Evolutionary conservation across 495 filamentous ascomycete genomes (phyloP).

Genomic region (Lophium mytilinum): DNA sequence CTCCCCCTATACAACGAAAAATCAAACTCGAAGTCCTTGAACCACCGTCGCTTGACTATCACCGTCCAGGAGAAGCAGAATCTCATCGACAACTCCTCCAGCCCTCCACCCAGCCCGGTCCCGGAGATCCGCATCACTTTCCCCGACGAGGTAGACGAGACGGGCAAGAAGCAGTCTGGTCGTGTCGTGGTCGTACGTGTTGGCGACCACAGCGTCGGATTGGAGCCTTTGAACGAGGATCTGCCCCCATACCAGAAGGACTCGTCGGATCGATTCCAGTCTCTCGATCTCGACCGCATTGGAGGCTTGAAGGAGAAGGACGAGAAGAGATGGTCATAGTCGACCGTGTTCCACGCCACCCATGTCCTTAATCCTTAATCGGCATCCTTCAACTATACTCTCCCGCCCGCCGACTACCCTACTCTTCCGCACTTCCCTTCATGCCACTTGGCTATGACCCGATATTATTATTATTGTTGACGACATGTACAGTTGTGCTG

Average conservation of each 20-base stretch:
- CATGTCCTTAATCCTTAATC: not conserved
- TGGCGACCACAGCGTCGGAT: conserved; percentile 75
- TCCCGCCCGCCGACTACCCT: not conserved
- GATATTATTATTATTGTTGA: conserved; percentile 18
- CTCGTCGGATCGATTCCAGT: conserved; percentile 70
- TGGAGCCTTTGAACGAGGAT: conserved; percentile 78
- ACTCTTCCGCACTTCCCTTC: not conserved
- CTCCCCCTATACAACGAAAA: conserved; percentile 53
- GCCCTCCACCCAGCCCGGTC: conserved; percentile 69
- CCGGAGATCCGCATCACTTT: conserved; percentile 98
- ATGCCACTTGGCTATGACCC: conserved; percentile 25
- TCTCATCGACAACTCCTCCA: conserved; percentile 64
- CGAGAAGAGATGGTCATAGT: conserved; percentile 19
- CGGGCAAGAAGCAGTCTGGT: conserved; percentile 73
- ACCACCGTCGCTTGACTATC: conserved; percentile 62
- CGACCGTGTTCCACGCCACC: not conserved
- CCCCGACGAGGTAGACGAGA: conserved; percentile 82
- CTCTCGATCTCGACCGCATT: conserved; percentile 87
- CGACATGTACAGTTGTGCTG: conserved; percentile 13
- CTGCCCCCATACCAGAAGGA: conserved; percentile 82
- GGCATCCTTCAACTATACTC: not conserved
- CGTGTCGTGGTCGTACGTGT: conserved; percentile 88
- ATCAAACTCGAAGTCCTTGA: conserved; percentile 32
- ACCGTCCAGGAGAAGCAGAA: conserved; percentile 59
- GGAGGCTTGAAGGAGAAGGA: conserved; percentile 91